Conservation (phyloP, 345 rosid species). For the Syzygium aqueum region DNA sequence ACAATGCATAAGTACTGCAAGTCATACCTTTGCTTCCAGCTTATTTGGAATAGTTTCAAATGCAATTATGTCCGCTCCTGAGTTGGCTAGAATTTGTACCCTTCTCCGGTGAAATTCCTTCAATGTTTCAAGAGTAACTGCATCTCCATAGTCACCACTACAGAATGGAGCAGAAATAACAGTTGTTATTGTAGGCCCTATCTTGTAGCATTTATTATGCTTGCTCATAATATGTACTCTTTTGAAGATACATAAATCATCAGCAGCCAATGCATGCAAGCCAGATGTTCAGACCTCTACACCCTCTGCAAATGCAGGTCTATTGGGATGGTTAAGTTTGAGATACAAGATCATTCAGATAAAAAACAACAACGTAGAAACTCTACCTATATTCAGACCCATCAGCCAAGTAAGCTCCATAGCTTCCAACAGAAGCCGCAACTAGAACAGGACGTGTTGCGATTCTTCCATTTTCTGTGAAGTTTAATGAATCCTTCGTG, state of each 20-base stretch:
- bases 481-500: slow-evolving; percentile 47
- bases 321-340: background rate
- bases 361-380: background rate
- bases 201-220: background rate
- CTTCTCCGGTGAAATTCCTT: slow-evolving; percentile 88
- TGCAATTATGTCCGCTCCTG: slow-evolving; percentile 76
- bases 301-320: background rate
- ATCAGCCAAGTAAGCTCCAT: slow-evolving; percentile 91
- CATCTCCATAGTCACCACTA: slow-evolving; percentile 71
- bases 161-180: background rate
- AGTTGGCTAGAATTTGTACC: slow-evolving; percentile 51
- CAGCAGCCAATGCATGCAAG: background rate
- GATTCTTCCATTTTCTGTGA: slow-evolving; percentile 10
- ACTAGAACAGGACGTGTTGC: slow-evolving; percentile 50
- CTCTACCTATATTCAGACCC: slow-evolving; percentile 83
- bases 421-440: slow-evolving; percentile 93
- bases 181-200: background rate
- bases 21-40: slow-evolving; percentile 70
- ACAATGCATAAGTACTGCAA: background rate
- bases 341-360: background rate
- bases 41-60: slow-evolving; percentile 90
- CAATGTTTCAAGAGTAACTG: slow-evolving; percentile 42
- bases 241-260: background rate
- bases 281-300: background rate
- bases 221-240: background rate